phyloP scores from a whole-genome alignment of 495 filamentous ascomycete species.

The Tuber microsphaerosporum region DNA sequence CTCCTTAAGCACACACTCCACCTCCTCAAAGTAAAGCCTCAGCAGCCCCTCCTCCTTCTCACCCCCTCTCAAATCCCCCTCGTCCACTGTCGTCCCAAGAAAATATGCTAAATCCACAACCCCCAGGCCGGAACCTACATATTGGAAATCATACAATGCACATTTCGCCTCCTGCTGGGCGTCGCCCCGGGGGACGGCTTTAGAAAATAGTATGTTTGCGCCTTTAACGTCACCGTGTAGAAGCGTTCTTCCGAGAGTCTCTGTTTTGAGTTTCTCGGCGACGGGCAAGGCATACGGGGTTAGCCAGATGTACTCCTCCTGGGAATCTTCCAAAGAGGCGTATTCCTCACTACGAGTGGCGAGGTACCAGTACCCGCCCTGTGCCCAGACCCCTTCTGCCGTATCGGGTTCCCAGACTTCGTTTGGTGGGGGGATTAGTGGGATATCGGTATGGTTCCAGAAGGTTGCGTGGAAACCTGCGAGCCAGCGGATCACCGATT shows the following conservation, averaged over 20 bases:
- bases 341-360: slow-evolving; percentile 45
- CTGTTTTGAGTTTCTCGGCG: slow-evolving; percentile 40
- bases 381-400: slow-evolving; percentile 43
- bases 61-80: slow-evolving; percentile 31
- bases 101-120: slow-evolving; percentile 49
- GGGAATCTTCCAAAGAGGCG: slow-evolving; percentile 23
- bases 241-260: slow-evolving; percentile 42
- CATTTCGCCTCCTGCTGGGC: slow-evolving; percentile 31
- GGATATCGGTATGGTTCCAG: slow-evolving; percentile 29
- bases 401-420: slow-evolving; percentile 35
- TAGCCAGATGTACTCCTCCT: slow-evolving; percentile 42
- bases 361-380: slow-evolving; percentile 49
- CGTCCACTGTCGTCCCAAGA: slow-evolving; percentile 35
- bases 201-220: slow-evolving; percentile 41
- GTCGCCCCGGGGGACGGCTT: neutral
- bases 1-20: slow-evolving; percentile 22
- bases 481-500: slow-evolving; percentile 44
- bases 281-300: slow-evolving; percentile 31
- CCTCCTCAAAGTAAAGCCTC: slow-evolving; percentile 39
- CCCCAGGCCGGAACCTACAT: slow-evolving; percentile 46
- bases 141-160: slow-evolving; percentile 50
- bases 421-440: slow-evolving; percentile 42
- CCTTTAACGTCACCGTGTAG: slow-evolving; percentile 50
- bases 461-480: slow-evolving; percentile 45
- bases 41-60: slow-evolving; percentile 44